Percentiles rank a stretch among this genome's conserved stretches.
phyloP scores from a whole-genome alignment of 345 rosid genomes.

The Pistacia vera region DNA sequence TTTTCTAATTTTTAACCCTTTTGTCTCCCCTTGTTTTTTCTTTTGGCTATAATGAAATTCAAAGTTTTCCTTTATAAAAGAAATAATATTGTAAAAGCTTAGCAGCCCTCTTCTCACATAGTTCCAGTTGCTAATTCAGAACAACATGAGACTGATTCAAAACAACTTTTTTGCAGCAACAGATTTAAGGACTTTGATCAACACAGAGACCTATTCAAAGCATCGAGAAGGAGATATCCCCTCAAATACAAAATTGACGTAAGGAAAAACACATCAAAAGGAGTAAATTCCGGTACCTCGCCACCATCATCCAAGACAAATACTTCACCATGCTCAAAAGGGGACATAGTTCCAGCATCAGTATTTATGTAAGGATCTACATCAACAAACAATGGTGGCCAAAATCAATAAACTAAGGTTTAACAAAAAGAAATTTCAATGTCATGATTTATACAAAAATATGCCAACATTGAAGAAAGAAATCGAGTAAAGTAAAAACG shows the following conservation, averaged over 20 bases:
- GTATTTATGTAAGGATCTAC: constrained; percentile 93
- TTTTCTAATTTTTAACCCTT: background rate
- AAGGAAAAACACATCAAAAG: background rate
- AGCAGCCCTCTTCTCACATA: background rate
- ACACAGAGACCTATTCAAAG: background rate
- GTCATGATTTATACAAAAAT: background rate
- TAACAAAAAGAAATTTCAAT: background rate
- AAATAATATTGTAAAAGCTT: background rate
- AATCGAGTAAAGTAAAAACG: too few relatives aligned
- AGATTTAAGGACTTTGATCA: too few relatives aligned
- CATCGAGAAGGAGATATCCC: background rate
- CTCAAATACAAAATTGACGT: background rate
- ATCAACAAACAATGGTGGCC: background rate
- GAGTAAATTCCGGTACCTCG: constrained; percentile 55
- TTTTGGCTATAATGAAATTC: background rate
- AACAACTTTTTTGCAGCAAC: background rate
- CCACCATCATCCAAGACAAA: constrained; percentile 98
- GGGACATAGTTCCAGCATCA: constrained; percentile 99
- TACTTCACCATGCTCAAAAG: constrained; percentile 97
- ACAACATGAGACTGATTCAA: background rate
- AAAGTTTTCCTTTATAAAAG: background rate
- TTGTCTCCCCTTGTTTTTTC: background rate
- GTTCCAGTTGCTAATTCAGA: background rate
- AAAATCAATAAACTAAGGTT: background rate
- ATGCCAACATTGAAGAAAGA: too few relatives aligned